phyloP scores from a whole-genome alignment of 805 yeast genomes.

The Teunomyces pallodes region DNA sequence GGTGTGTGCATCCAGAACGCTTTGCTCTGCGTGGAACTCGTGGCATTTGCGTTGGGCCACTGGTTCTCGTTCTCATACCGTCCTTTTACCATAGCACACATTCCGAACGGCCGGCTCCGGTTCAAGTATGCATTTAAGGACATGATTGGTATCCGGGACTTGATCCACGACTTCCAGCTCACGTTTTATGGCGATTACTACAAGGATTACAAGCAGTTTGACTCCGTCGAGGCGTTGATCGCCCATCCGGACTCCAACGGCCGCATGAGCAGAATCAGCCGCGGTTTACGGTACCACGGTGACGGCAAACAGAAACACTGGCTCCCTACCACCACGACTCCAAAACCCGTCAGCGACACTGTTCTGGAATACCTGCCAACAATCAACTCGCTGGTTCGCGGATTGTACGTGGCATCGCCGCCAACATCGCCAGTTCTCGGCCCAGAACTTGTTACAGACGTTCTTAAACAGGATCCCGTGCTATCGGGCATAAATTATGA shows the following conservation, averaged over 20 bases:
- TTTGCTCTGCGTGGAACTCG: constrained; percentile 75
- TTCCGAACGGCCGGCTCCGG: constrained; percentile 69
- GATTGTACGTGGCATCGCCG: constrained; percentile 28
- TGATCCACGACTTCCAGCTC: constrained; percentile 74
- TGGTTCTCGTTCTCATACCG: constrained; percentile 78
- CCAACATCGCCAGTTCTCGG: constrained; percentile 13
- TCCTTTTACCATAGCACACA: constrained; percentile 59
- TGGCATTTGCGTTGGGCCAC: constrained; percentile 86
- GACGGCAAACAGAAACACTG: constrained; percentile 84
- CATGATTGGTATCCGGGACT: constrained; percentile 72
- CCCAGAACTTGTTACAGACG: constrained; percentile 15
- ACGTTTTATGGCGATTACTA: constrained; percentile 68
- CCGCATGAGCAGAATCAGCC: constrained; percentile 66
- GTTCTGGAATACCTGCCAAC: constrained; percentile 1
- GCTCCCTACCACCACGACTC: constrained; percentile 38
- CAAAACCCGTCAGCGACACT: no score
- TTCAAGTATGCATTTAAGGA: constrained; percentile 69
- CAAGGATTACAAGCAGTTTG: constrained; percentile 74
- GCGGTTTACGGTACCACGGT: constrained; percentile 77
- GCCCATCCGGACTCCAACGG: constrained; percentile 68
- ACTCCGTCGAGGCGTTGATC: constrained; percentile 68
- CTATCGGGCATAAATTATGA: constrained; percentile 24
- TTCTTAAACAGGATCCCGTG: constrained; percentile 7
- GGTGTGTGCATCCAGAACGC: constrained; percentile 74
- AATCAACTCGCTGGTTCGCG: constrained; percentile 24